phyloP scores from a whole-genome alignment of 2,329 filamentous ascomycete genomes.

The Penicillium sp. region DNA sequence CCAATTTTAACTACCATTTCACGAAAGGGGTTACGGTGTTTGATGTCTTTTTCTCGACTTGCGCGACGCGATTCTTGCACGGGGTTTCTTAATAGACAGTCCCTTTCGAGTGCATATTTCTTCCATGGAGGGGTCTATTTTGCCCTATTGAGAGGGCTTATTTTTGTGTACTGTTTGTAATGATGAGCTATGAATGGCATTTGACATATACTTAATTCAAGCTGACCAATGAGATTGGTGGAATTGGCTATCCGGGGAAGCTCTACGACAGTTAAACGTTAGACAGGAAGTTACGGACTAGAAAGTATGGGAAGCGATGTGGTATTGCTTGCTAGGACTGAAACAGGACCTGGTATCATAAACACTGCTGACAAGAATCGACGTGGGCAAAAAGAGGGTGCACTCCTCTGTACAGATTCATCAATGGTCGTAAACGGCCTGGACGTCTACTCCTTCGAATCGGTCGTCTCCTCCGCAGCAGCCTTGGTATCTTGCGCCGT shows the following conservation, averaged over 20 bases:
- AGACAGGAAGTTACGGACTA: neutral
- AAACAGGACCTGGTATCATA: constrained; percentile 24
- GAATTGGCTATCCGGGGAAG: neutral
- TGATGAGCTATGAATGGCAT: constrained; percentile 34
- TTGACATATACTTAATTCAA: neutral
- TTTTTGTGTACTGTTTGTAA: constrained; percentile 24
- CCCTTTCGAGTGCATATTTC: neutral
- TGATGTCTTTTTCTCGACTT: constrained; percentile 1
- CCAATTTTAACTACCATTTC: neutral
- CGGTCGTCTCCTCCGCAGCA: constrained; percentile 30
- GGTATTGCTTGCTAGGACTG: neutral
- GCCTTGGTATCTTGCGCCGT: constrained; percentile 30
- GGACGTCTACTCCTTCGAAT: constrained; percentile 30
- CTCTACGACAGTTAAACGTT: neutral
- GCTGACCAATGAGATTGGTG: neutral
- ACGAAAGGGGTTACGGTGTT: constrained; percentile 31
- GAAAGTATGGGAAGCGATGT: neutral
- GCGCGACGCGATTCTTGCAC: neutral
- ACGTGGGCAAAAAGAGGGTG: constrained; percentile 4
- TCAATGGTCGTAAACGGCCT: constrained; percentile 26
- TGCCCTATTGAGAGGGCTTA: neutral
- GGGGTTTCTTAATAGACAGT: neutral
- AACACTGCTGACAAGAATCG: constrained; percentile 17
- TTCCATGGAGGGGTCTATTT: neutral
- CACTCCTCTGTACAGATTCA: constrained; percentile 28